These are phyloP conservation scores for Sparassis latifolia DNA, from an alignment of 1,284 basidiomycete genomes.

Conservation along the genomic window DNA sequence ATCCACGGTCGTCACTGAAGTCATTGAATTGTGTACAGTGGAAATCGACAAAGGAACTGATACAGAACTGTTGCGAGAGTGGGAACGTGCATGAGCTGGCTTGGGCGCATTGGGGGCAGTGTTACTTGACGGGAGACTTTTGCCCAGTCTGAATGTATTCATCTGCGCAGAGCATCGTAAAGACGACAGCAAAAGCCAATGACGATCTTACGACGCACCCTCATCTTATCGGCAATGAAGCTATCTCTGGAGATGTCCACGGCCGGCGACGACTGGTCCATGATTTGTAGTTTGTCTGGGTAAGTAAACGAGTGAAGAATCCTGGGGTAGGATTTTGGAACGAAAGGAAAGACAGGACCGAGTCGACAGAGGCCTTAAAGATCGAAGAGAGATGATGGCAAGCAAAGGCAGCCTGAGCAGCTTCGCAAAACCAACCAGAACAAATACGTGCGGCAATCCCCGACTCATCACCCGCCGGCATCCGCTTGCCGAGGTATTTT, in stretches of 20 bases:
- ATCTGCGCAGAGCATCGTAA: slow-evolving; percentile 35
- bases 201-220: slow-evolving; percentile 17
- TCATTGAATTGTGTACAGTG: slow-evolving; percentile 34
- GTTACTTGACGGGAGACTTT: slow-evolving; percentile 22
- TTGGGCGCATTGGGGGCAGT: slow-evolving; percentile 13
- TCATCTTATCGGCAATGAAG: slow-evolving; percentile 29
- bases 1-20: slow-evolving; percentile 32
- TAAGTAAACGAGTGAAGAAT: slow-evolving; percentile 32
- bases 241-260: slow-evolving; percentile 20
- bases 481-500: too few relatives aligned
- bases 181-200: not conserved
- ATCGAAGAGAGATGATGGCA: slow-evolving; percentile 24
- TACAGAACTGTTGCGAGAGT: slow-evolving; percentile 57
- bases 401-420: slow-evolving; percentile 20
- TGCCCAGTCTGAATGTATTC: slow-evolving; percentile 45
- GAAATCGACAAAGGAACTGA: slow-evolving; percentile 21
- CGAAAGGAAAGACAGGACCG: slow-evolving; percentile 32
- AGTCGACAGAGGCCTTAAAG: slow-evolving; percentile 15
- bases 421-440: slow-evolving; percentile 6
- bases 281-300: slow-evolving; percentile 18
- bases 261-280: slow-evolving; percentile 28
- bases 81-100: slow-evolving; percentile 57
- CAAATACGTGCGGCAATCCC: slow-evolving; percentile 14
- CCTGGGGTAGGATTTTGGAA: slow-evolving; percentile 26
- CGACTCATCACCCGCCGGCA: not conserved